phyloP scores from a whole-genome alignment of 2,329 filamentous ascomycete genomes.

The Pezicula radicicola region DNA sequence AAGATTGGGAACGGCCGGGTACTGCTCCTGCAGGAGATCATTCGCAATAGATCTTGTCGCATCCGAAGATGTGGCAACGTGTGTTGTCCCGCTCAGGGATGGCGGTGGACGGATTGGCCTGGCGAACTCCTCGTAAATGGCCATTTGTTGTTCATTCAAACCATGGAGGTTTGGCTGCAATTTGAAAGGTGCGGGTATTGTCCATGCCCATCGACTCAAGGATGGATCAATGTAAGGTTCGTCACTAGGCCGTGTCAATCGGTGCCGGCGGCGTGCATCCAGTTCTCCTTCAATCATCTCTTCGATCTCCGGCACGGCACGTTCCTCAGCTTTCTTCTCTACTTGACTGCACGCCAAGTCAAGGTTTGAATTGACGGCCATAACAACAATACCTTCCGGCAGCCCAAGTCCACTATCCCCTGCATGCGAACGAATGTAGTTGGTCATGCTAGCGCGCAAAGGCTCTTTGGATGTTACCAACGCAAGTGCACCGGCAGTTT shows the following conservation, averaged over 20 bases:
- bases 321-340: slow-evolving; percentile 91
- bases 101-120: slow-evolving; percentile 69
- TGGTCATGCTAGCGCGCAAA: slow-evolving; percentile 92
- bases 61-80: slow-evolving; percentile 57
- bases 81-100: slow-evolving; percentile 51
- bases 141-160: slow-evolving; percentile 87
- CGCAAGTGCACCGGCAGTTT: slow-evolving; percentile 88
- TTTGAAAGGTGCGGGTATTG: slow-evolving; percentile 91
- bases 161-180: slow-evolving; percentile 69
- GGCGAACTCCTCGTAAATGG: slow-evolving; percentile 95
- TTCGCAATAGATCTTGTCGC: slow-evolving; percentile 60
- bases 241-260: slow-evolving; percentile 64
- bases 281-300: slow-evolving; percentile 83
- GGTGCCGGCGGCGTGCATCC: slow-evolving; percentile 73
- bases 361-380: slow-evolving; percentile 98
- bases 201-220: slow-evolving; percentile 87
- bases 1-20: slow-evolving; percentile 51
- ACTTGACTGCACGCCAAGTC: slow-evolving; percentile 92
- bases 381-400: slow-evolving; percentile 91
- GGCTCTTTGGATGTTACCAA: slow-evolving; percentile 99
- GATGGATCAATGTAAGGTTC: slow-evolving; percentile 81
- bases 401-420: slow-evolving; percentile 68
- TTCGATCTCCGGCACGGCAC: slow-evolving; percentile 91
- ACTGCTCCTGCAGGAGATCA: slow-evolving; percentile 62
- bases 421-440: slow-evolving; percentile 79